Conservation (phyloP, 1,139 yeast genomes). For the Meyerozyma smithsonii region DNA sequence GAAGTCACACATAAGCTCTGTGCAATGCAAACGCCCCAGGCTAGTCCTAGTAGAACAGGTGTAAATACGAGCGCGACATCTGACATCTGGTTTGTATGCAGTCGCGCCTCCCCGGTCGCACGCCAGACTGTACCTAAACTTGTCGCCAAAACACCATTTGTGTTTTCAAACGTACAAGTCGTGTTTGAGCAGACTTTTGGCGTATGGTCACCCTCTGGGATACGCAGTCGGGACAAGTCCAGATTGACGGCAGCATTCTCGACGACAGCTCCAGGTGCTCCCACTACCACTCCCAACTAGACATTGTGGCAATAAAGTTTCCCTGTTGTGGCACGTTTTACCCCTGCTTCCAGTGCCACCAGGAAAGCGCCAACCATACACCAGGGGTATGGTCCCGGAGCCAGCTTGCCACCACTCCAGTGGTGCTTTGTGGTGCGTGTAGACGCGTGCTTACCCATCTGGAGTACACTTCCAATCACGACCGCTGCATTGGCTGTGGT, state of each 20-base stretch:
- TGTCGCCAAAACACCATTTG: not conserved
- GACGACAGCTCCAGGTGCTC: constrained; percentile 35
- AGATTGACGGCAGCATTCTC: constrained; percentile 17
- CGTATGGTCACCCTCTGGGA: not conserved
- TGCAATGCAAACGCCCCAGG: too few species aligned
- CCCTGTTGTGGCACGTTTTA: constrained; percentile 34
- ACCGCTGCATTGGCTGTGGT: constrained; percentile 7
- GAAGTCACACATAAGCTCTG: too few species aligned
- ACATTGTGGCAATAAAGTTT: constrained; percentile 41
- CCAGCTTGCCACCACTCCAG: constrained; percentile 16
- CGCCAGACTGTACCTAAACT: too few species aligned
- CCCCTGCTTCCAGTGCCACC: constrained; percentile 41
- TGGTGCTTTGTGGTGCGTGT: constrained; percentile 38
- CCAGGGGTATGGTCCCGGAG: constrained; percentile 15
- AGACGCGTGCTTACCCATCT: constrained; percentile 23
- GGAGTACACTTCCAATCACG: constrained; percentile 16
- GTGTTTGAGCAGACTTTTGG: too few species aligned
- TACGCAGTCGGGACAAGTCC: not conserved
- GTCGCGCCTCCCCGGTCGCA: too few species aligned
- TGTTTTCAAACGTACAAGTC: not conserved
- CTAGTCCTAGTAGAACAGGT: too few species aligned
- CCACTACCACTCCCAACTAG: constrained; percentile 33
- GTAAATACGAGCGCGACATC: too few species aligned
- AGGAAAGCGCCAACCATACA: constrained; percentile 15
- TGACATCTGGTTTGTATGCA: too few species aligned